Conservation (phyloP, 2,329 filamentous ascomycete species). For the Lachnellula suecica region DNA sequence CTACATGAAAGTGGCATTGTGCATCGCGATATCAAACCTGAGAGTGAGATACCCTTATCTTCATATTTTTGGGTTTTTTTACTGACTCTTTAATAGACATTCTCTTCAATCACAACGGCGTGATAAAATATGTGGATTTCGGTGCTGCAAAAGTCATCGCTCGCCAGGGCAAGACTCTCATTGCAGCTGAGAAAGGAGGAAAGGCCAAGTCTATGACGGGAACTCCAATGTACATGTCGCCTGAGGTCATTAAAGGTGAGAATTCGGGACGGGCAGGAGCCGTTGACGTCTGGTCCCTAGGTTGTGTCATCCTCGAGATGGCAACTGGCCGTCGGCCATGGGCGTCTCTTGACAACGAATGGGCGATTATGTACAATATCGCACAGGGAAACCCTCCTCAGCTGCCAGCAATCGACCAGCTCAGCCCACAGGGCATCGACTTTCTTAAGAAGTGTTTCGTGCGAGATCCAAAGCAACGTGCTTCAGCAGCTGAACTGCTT, state of each 20-base stretch:
- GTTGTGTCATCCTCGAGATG: constrained; percentile 97
- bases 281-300: constrained; percentile 94
- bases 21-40: constrained; percentile 96
- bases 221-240: constrained; percentile 99
- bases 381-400: constrained; percentile 93
- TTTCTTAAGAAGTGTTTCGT: constrained; percentile 87
- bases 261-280: constrained; percentile 77
- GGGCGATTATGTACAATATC: constrained; percentile 99
- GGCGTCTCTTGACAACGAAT: constrained; percentile 96
- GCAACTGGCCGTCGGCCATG: constrained; percentile 91
- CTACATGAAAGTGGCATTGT: constrained; percentile 89
- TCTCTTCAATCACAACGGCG: constrained; percentile 92
- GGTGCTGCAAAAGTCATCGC: constrained; percentile 97
- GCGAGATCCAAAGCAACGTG: constrained; percentile 74
- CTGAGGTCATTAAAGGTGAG: constrained; percentile 94
- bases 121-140: constrained; percentile 99
- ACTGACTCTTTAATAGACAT: constrained; percentile 62
- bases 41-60: constrained; percentile 64
- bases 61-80: neutral
- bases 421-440: constrained; percentile 81
- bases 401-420: constrained; percentile 77
- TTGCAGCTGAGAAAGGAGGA: constrained; percentile 54
- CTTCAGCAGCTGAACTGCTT: constrained; percentile 82
- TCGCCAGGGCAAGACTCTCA: constrained; percentile 84
- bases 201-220: constrained; percentile 88